phyloP scores from a whole-genome alignment of 2,329 filamentous ascomycete genomes.

The Aspergillus tanneri region DNA sequence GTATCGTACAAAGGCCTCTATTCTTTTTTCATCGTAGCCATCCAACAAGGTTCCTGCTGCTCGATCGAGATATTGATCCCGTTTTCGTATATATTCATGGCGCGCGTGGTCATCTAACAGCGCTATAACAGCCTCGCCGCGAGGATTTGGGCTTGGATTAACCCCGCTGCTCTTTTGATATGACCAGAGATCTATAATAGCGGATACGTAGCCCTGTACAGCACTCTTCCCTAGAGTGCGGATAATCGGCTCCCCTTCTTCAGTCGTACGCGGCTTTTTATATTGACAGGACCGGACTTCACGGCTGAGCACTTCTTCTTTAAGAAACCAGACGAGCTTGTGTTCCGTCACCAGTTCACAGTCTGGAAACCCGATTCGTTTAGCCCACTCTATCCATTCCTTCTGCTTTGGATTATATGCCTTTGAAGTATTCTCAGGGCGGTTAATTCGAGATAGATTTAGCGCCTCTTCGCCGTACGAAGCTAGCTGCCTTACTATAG shows the following conservation, averaged over 20 bases:
- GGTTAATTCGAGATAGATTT: not conserved
- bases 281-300: too few species aligned
- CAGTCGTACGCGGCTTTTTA: too few species aligned
- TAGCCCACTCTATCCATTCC: not conserved
- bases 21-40: not conserved
- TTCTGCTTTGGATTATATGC: slow-evolving; percentile 3
- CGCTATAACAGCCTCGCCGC: not conserved
- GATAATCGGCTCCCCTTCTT: too few species aligned
- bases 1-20: not conserved
- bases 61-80: not conserved
- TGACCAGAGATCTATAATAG: not conserved
- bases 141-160: not conserved
- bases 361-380: too few species aligned
- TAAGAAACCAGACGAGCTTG: too few species aligned
- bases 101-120: not conserved
- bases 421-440: slow-evolving; percentile 1
- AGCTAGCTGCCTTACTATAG: not conserved
- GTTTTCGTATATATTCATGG: not conserved
- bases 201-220: not conserved
- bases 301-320: too few species aligned
- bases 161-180: not conserved
- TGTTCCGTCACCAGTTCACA: too few species aligned
- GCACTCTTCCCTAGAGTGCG: not conserved
- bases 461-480: slow-evolving; percentile 1
- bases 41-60: not conserved